Conservation (phyloP, 495 filamentous ascomycete species). For the Acidiella bohemica region DNA sequence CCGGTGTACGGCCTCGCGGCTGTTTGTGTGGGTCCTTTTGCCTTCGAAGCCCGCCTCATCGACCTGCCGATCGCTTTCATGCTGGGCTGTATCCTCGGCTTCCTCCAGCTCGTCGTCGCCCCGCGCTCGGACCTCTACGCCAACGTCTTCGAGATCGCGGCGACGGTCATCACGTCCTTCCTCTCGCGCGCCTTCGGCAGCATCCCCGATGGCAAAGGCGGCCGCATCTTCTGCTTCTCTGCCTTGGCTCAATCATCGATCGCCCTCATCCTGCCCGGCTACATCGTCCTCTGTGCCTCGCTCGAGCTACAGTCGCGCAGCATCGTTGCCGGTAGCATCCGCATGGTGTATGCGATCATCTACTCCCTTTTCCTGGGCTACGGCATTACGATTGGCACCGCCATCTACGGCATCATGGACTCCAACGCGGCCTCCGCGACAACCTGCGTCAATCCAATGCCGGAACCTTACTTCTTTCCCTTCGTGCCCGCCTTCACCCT, state of each 20-base stretch:
- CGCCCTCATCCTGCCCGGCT: conserved; percentile 83
- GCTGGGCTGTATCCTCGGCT: conserved; percentile 69
- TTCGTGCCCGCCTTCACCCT: conserved; percentile 75
- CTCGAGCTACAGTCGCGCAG: conserved; percentile 78
- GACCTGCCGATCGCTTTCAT: conserved; percentile 81
- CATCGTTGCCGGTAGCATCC: conserved; percentile 80
- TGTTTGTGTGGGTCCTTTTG: conserved; percentile 71
- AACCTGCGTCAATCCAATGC: conserved; percentile 51
- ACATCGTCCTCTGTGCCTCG: conserved; percentile 66
- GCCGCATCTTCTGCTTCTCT: conserved; percentile 76
- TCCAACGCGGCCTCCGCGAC: conserved; percentile 57
- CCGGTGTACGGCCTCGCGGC: conserved; percentile 75
- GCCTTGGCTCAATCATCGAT: conserved; percentile 82
- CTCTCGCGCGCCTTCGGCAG: conserved; percentile 78
- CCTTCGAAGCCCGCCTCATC: conserved; percentile 72
- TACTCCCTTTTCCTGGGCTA: conserved; percentile 95
- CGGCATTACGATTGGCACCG: conserved; percentile 88
- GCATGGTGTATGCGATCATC: conserved; percentile 92
- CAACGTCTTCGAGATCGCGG: conserved; percentile 86
- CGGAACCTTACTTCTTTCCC: conserved; percentile 49
- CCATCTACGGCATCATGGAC: conserved; percentile 75
- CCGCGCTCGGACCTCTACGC: conserved; percentile 67
- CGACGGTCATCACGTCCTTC: conserved; percentile 80
- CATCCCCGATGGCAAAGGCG: conserved; percentile 43
- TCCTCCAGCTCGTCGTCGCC: conserved; percentile 66